phyloP scores from a whole-genome alignment of 176 grass and related monocot species.

The Cymbopogon citratus region DNA sequence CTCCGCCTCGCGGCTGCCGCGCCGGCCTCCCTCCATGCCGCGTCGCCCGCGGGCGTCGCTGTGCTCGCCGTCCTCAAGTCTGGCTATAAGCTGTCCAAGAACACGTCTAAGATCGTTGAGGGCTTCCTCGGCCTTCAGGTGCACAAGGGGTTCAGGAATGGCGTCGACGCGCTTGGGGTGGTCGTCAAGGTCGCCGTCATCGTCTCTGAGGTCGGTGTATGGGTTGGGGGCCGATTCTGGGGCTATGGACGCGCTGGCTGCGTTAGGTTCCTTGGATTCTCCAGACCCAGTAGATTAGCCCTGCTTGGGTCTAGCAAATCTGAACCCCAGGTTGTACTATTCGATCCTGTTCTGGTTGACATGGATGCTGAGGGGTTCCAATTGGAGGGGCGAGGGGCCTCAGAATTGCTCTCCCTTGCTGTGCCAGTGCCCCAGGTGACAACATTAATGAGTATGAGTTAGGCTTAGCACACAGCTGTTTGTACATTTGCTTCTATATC shows the following conservation, averaged over 20 bases:
- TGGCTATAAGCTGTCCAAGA: conserved; percentile 71
- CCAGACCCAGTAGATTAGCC: neutral
- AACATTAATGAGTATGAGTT: conserved; percentile 32
- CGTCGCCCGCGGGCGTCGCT: conserved; percentile 32
- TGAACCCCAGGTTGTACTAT: conserved; percentile 2
- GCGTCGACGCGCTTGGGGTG: conserved; percentile 63
- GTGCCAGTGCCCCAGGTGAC: conserved; percentile 40
- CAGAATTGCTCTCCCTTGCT: conserved; percentile 51
- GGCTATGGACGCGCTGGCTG: neutral
- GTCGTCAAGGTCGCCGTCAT: conserved; percentile 66
- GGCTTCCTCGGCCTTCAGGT: conserved; percentile 81
- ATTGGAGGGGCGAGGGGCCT: conserved; percentile 3
- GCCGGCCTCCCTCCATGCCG: neutral
- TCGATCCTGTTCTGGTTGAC: neutral
- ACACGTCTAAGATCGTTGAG: conserved; percentile 68
- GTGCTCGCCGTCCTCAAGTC: conserved; percentile 64
- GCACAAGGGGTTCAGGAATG: conserved; percentile 59
- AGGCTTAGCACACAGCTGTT: neutral
- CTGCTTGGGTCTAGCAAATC: neutral
- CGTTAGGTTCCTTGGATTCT: conserved; percentile 2
- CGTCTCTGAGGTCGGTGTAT: conserved; percentile 50
- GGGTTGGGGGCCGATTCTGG: conserved; percentile 36
- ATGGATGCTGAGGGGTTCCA: conserved; percentile 21
- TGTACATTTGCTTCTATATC: conserved; percentile 24
- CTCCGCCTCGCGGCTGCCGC: conserved; percentile 47